Base-by-base conservation (phyloP, 2,329 filamentous ascomycete genomes). In the Coleophoma eucalyptorum region DNA sequence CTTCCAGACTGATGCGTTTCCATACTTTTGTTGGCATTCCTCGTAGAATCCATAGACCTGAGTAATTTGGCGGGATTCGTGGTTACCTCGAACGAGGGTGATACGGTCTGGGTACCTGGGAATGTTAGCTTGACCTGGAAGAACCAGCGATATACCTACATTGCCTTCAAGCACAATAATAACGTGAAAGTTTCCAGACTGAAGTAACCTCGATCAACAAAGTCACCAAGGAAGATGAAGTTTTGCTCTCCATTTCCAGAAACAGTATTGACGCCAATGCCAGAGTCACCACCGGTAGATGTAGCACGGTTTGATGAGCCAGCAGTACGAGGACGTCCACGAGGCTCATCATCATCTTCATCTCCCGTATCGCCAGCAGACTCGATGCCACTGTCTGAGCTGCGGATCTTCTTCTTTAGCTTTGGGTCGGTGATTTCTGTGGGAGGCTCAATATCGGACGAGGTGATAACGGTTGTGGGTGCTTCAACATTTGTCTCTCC, bases 391-490 rank as follows among this genome's bases (percentile, higher is more conserved):
- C 63, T 65, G 26, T 76, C 82, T 15, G 77, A 77, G 59, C 81
- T 83, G 67, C 84, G 88, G 71, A 96, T 83, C 75, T 92, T 95
- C 75, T 88, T 90, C 72, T 86, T 87, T 43, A 94, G 75, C 67
- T 92, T 94, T 3, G 91, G 90, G 64, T 96, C 85, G 50, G 86
- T 94, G 60, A 96, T 96, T 61, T 88, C 86, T 13, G 86, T 89
- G 1, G 93, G 92, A 4, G 93, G 92, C 69, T 97, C 92, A 62
- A 97, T 86, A 66, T 96, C 91, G 58, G 90, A 89, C n/a, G 90
- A 87, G 15, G 90, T 88, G 66, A 97, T 96, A 57, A 91, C 80
- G 10, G 84, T 83, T 8, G 86, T 84, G 31, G 81, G 74, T 11
- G 85, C 73, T 64, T 91, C 80, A 21, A 84, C 78, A 55, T 85